A percentile compares a stretch with the other conserved stretches of the same genome.
These are phyloP conservation scores for Stachybotrys echinatus DNA, from an alignment of 2,329 filamentous ascomycete genomes.

Conservation along the genomic window DNA sequence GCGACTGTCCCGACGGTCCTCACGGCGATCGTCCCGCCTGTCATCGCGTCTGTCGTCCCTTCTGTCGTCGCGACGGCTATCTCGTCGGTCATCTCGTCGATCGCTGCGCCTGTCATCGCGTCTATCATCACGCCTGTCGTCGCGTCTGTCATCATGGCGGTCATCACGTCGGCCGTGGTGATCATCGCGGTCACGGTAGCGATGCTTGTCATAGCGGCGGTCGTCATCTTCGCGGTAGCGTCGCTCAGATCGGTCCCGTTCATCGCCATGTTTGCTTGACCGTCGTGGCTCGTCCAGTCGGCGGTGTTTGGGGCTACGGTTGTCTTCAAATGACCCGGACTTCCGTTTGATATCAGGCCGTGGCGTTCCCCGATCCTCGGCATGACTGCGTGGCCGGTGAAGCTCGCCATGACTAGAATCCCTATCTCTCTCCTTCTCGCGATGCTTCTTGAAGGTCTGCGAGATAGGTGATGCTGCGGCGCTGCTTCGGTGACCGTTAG, in stretches of 20 bases:
- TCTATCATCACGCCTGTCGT: conserved; percentile 15
- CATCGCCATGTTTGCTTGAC: conserved; percentile 28
- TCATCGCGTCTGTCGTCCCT: conserved; percentile 13
- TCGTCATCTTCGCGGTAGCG: conserved; percentile 25
- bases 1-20: conserved; percentile 8
- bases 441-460: conserved; percentile 35
- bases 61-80: conserved; percentile 15
- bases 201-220: conserved; percentile 25
- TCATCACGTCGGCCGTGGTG: conserved; percentile 12
- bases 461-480: conserved; percentile 69
- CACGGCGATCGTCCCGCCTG: conserved; percentile 11
- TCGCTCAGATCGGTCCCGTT: conserved; percentile 26
- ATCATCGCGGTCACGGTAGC: conserved; percentile 21
- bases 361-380: conserved; percentile 42
- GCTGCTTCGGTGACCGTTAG: conserved; percentile 57
- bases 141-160: conserved; percentile 9
- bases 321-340: conserved; percentile 45
- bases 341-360: conserved; percentile 57
- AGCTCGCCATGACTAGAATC: conserved; percentile 41
- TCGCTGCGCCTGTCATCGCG: conserved; percentile 13
- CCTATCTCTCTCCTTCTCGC: conserved; percentile 42
- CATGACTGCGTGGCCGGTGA: conserved; percentile 43
- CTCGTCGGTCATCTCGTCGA: conserved; percentile 14
- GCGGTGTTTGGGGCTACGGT: conserved; percentile 36
- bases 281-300: conserved; percentile 35